Percentiles rank a stretch among this genome's conserved stretches.
Conservation (phyloP, 2,329 filamentous ascomycete species). For the Aureobasidium sp. region DNA sequence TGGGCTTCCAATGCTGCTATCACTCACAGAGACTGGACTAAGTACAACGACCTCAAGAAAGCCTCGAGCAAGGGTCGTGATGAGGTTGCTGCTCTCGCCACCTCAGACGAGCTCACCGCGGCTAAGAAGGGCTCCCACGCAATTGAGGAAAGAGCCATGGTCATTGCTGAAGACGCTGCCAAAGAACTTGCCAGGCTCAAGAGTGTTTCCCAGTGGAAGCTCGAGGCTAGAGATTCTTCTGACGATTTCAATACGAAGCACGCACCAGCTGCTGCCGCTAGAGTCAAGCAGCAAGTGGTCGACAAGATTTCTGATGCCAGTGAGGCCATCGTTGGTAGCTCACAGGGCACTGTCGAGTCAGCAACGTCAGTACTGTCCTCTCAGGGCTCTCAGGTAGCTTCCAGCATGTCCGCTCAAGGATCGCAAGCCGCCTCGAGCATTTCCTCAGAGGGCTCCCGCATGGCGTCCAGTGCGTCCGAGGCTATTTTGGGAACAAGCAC, state of each 20-base stretch:
- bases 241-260: constrained; percentile 70
- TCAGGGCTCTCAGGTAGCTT: constrained; percentile 30
- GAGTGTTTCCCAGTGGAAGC: constrained; percentile 78
- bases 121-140: constrained; percentile 62
- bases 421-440: neutral
- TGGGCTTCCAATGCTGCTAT: constrained; percentile 96
- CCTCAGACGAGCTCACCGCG: constrained; percentile 62
- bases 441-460: constrained; percentile 19
- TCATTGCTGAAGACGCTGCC: constrained; percentile 67
- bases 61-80: constrained; percentile 78
- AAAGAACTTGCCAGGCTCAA: constrained; percentile 74
- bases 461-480: constrained; percentile 24
- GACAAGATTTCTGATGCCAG: constrained; percentile 26
- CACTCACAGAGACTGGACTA: constrained; percentile 95
- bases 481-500: constrained; percentile 32
- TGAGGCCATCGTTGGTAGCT: constrained; percentile 29
- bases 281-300: constrained; percentile 35
- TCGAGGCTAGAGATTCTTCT: constrained; percentile 63
- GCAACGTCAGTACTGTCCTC: constrained; percentile 27
- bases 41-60: constrained; percentile 81
- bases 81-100: constrained; percentile 70
- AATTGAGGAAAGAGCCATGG: constrained; percentile 74
- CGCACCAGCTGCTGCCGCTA: constrained; percentile 50
- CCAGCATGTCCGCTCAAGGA: constrained; percentile 5
- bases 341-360: constrained; percentile 31